Conservation (phyloP, 2,329 filamentous ascomycete genomes). For the Penicillium polonicum region DNA sequence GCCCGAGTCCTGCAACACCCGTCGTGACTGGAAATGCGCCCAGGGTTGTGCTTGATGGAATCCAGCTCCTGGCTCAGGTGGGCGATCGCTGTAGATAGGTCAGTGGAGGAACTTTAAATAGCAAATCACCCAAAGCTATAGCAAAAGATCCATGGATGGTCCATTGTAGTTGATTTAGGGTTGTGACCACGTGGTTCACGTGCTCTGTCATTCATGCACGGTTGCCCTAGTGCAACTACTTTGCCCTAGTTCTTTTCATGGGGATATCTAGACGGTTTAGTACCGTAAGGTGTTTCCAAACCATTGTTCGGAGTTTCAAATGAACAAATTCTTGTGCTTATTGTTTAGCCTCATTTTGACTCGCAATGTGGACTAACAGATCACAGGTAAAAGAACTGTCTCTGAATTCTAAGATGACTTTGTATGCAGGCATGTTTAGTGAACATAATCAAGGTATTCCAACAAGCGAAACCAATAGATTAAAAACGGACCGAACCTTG, state of each 20-base stretch:
- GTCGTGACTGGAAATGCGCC: constrained; percentile 22
- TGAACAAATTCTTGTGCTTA: neutral
- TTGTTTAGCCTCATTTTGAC: neutral
- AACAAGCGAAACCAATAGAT: neutral
- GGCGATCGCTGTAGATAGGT: no score
- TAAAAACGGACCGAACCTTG: neutral
- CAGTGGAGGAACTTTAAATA: neutral
- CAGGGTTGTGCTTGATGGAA: constrained; percentile 25
- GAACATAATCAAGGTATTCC: no score
- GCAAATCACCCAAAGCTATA: no score
- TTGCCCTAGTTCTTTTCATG: neutral
- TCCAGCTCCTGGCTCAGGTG: neutral
- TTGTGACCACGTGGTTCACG: neutral
- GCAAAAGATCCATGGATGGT: neutral
- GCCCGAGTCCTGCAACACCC: constrained; percentile 23
- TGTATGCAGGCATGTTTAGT: neutral
- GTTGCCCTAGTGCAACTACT: neutral
- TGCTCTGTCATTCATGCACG: neutral
- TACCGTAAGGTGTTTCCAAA: neutral
- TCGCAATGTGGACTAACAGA: neutral
- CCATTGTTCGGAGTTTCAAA: neutral
- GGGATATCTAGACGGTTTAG: neutral
- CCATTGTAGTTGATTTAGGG: neutral
- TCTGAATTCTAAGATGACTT: neutral
- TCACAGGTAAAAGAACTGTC: neutral